These are phyloP conservation scores for Lophiotrema nucula DNA, from an alignment of 495 filamentous ascomycete species.

Conservation along the genomic window DNA sequence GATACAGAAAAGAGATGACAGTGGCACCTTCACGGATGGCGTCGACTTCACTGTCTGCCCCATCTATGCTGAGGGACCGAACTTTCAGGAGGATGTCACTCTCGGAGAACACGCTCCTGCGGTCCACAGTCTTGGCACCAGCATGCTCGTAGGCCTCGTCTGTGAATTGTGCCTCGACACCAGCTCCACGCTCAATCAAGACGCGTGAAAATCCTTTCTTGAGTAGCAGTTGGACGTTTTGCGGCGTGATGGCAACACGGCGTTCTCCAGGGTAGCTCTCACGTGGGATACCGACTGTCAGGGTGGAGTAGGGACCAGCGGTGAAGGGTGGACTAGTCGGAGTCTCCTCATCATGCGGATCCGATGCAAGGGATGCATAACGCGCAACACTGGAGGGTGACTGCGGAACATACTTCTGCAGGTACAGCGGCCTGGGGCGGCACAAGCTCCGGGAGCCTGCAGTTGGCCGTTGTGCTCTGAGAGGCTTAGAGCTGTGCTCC, in stretches of 20 bases:
- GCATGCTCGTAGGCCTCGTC: slow-evolving; percentile 69
- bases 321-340: slow-evolving; percentile 33
- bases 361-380: slow-evolving; percentile 31
- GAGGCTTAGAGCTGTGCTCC: background rate
- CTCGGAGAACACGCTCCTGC: slow-evolving; percentile 59
- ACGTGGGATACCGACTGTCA: slow-evolving; percentile 69
- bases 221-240: slow-evolving; percentile 70
- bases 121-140: slow-evolving; percentile 68
- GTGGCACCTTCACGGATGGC: slow-evolving; percentile 61
- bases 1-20: slow-evolving; percentile 73
- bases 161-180: slow-evolving; percentile 67
- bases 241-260: slow-evolving; percentile 75
- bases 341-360: slow-evolving; percentile 30
- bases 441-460: slow-evolving; percentile 7
- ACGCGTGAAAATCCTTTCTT: slow-evolving; percentile 78
- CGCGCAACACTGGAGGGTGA: slow-evolving; percentile 16
- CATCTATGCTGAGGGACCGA: slow-evolving; percentile 59
- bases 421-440: slow-evolving; percentile 18
- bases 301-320: slow-evolving; percentile 62
- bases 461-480: slow-evolving; percentile 11
- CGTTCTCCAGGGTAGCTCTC: slow-evolving; percentile 71
- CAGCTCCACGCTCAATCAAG: slow-evolving; percentile 71
- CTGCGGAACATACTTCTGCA: slow-evolving; percentile 26
- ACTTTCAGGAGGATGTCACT: slow-evolving; percentile 79
- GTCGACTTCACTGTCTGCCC: slow-evolving; percentile 57